Base-by-base conservation (phyloP, 495 filamentous ascomycete genomes). In the Aspergillus haitiensis region DNA sequence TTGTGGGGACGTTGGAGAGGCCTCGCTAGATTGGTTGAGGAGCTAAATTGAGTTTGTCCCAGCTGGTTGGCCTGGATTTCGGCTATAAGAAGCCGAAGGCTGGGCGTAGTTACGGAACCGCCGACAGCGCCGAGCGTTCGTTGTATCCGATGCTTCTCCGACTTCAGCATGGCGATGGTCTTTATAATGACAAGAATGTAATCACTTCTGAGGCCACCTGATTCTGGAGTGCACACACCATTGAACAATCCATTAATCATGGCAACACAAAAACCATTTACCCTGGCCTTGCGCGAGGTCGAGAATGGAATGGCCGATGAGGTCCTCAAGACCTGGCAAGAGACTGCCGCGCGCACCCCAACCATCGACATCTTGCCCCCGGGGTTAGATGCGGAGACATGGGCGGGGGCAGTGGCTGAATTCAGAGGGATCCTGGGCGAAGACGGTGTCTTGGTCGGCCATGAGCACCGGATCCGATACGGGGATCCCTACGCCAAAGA, bases 371-470 rank as follows among this genome's bases (percentile, higher is more conserved):
- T 15, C 11, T 42, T 47, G 1, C 46, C 52, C 2, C 18, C 60
- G 4, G 52, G 52, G n/a, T 60, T 63, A 36, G 65, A 70, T 52
- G 46, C 68, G 46, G 52, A 61, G 3, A 48, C 62, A 6, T 68
- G 70, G 50, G 78, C 76, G 51, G 7, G 16, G 18, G 47, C 46
- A 16, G 27, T 50, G 5, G 6, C 13, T 6, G 47, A 21, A 18
- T 50, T 50, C 10, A 11, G 47, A 12, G 10, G 6, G 2, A 50
- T 50, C 31, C 47, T 50, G 16, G 47, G 47, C 5, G 31, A 50
- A 7, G 47, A 50, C 18, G 47, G 47, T 27, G 47, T 50, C 31
- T 12, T 50, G 47, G 27, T 32, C 6, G 47, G 47, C 47, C 47
- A 50, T 18, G 47, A 50, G 47, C 47, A 50, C 47, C 47, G 47